phyloP scores from a whole-genome alignment of 805 yeast species.

The Saccharomycopsis fermentans region DNA sequence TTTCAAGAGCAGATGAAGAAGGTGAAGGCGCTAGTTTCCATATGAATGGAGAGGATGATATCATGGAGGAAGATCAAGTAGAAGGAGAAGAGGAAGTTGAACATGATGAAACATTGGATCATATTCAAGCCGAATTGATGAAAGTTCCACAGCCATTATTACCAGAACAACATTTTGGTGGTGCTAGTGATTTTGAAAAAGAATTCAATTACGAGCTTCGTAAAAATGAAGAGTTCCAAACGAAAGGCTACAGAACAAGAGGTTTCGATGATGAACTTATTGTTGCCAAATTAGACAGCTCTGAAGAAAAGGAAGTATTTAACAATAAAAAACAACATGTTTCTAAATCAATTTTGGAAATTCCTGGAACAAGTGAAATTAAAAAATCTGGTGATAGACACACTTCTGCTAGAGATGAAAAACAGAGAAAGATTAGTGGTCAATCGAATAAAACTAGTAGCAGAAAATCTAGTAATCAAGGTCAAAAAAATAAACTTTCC shows the following conservation, averaged over 20 bases:
- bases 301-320: slow-evolving; percentile 7
- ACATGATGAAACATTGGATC: slow-evolving; percentile 11
- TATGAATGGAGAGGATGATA: slow-evolving; percentile 1
- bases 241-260: slow-evolving; percentile 5
- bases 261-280: slow-evolving; percentile 10
- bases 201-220: slow-evolving; percentile 14
- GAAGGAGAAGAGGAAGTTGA: not conserved
- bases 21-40: slow-evolving; percentile 3
- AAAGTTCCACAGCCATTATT: slow-evolving; percentile 17
- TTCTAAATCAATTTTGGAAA: slow-evolving; percentile 10
- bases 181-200: slow-evolving; percentile 12
- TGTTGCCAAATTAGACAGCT: slow-evolving; percentile 12
- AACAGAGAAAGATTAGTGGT: slow-evolving; percentile 11
- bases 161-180: slow-evolving; percentile 19
- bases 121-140: slow-evolving; percentile 14
- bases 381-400: slow-evolving; percentile 2
- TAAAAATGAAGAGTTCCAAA: slow-evolving; percentile 5
- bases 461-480: slow-evolving; percentile 8
- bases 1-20: slow-evolving; percentile 11
- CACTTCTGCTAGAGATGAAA: not conserved
- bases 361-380: slow-evolving; percentile 11
- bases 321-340: slow-evolving; percentile 16
- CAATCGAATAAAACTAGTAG: slow-evolving; percentile 3
- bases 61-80: not conserved
- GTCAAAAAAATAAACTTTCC: not conserved